Conservation (phyloP, 495 filamentous ascomycete species). For the Podospora appendiculata region DNA sequence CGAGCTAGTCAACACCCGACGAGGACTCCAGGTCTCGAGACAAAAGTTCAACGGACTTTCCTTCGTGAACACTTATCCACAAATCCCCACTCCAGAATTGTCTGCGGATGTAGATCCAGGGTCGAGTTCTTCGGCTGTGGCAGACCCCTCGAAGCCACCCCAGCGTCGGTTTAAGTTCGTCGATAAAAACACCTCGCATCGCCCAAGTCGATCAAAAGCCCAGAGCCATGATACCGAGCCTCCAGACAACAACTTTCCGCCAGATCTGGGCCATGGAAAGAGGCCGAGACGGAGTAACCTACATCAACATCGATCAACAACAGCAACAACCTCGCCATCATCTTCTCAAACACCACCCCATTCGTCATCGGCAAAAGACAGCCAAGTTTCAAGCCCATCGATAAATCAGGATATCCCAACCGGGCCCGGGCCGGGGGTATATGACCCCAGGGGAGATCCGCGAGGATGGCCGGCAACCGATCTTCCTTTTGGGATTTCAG, state of each 20-base stretch:
- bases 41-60: slow-evolving; percentile 24
- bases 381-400: not conserved
- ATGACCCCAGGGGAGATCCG: not conserved
- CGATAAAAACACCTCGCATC: slow-evolving; percentile 2
- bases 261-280: slow-evolving; percentile 1
- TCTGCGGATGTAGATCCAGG: no score
- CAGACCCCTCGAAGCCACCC: not conserved
- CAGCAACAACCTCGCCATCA: slow-evolving; percentile 2
- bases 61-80: slow-evolving; percentile 22
- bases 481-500: slow-evolving; percentile 1
- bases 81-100: not conserved
- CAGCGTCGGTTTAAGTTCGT: slow-evolving; percentile 14
- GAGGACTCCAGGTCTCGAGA: slow-evolving; percentile 22
- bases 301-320: not conserved
- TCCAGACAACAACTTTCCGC: not conserved
- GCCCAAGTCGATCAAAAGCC: not conserved
- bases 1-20: slow-evolving; percentile 19
- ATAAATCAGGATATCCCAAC: not conserved
- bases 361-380: not conserved
- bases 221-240: not conserved
- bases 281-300: slow-evolving; percentile 2
- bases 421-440: not conserved
- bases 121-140: no score
- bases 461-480: not conserved
- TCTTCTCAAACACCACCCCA: slow-evolving; percentile 2